Evolutionary conservation across 2,329 filamentous ascomycete genomes (phyloP), one percentile per base, ranked within the genome.

Genomic region (Neoascochyta sp.): DNA sequence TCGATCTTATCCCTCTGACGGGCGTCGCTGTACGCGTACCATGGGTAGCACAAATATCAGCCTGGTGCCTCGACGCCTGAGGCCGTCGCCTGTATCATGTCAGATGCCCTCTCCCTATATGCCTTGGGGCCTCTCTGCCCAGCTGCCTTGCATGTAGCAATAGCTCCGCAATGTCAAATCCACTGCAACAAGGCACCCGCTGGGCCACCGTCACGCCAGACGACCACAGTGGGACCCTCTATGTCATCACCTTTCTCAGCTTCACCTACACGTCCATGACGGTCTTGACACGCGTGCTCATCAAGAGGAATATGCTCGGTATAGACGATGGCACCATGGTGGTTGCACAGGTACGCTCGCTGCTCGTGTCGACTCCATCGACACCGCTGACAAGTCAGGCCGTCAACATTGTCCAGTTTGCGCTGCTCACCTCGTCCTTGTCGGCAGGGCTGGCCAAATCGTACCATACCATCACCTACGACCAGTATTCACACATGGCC

Each of bases 251-350:
- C 7, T 43, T 57, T 20, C 31, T 57, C 15, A 21, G 32, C 4
- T 46, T 57, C 35, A 51, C 37, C 3, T 57, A 57, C 19, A 41
- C 42, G 6, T 31, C 33, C 11, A 27, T 55, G 6, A 46, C 52
- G 1, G 53, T 54, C 22, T 17, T 56, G 14, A 42, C 49, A 11
- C 38, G 53, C 22, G 22, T 43, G 11, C 39, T 41, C 13, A 50
- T 57, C 29, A 56, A 54, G 41, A 46, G 50, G 50, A 41, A 35
- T 9, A 27, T 54, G 6, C 36, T 57, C 21, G 53, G 53, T 0
- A 18, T 46, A 4, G 53, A 57, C 16, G 53, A 57, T 29, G 41
- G 29, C 25, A 45, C 45, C 7, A 48, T 45, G 20, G 14, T 36
- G 9, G 29, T 40, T 24, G 50, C 52, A 16, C 47, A 57, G 47